A percentile compares a stretch with the other conserved stretches of the same genome.
phyloP scores from a whole-genome alignment of 202 grass and related monocot genomes.

The Tripidium arundinaceum region DNA sequence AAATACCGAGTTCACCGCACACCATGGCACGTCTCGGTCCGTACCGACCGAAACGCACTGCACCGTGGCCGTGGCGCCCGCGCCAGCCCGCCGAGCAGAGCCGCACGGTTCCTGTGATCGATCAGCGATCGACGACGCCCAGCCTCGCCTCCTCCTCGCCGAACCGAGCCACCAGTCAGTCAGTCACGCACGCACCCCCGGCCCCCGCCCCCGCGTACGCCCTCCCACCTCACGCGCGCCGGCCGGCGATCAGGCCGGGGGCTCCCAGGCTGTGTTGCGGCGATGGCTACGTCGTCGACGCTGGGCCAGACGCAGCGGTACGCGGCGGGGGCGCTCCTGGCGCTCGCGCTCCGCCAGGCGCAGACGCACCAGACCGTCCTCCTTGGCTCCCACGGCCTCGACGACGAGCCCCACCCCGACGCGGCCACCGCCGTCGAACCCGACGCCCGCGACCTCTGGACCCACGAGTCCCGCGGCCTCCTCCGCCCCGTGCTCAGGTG shows the following conservation, averaged over 20 bases:
- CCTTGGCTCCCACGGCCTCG: constrained; percentile 58
- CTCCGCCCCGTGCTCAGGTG: constrained; percentile 89
- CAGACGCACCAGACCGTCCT: constrained; percentile 83
- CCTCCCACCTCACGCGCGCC: background rate
- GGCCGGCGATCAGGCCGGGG: background rate
- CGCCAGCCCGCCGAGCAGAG: background rate
- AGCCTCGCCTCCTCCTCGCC: background rate
- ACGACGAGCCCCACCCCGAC: constrained; percentile 31
- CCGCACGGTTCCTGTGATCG: background rate
- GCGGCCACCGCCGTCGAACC: constrained; percentile 20
- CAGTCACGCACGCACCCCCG: background rate
- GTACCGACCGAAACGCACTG: background rate
- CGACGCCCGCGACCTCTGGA: constrained; percentile 61
- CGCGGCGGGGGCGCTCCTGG: constrained; percentile 85
- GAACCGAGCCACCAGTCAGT: background rate
- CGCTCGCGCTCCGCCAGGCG: constrained; percentile 84
- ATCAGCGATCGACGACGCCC: background rate
- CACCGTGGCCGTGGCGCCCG: background rate
- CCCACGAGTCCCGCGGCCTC: constrained; percentile 77
- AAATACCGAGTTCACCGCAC: background rate
- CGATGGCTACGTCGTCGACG: constrained; percentile 66
- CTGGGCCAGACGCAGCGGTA: constrained; percentile 86
- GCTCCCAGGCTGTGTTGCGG: background rate
- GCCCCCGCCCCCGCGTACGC: background rate
- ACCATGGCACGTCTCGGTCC: background rate